These are phyloP conservation scores for Priceomyces fermenticarens DNA, from an alignment of 805 yeast species.

Conservation along the genomic window DNA sequence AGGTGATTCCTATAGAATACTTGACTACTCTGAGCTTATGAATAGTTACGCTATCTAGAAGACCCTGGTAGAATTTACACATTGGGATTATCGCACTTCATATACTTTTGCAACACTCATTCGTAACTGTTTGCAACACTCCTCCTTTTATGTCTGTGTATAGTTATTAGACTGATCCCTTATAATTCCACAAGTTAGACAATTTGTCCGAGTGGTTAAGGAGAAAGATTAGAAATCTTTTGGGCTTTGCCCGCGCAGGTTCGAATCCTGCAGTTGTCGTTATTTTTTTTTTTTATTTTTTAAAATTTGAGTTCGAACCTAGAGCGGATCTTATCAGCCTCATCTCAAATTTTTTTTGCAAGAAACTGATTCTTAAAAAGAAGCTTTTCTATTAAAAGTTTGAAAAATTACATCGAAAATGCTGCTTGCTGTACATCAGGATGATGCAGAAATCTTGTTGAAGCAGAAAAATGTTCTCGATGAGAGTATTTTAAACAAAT, in stretches of 20 bases:
- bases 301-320: background rate
- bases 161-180: too few species aligned
- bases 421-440: conserved; percentile 75
- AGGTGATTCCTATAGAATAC: too few species aligned
- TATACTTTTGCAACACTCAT: too few species aligned
- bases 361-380: background rate
- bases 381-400: background rate
- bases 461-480: conserved; percentile 68
- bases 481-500: conserved; percentile 67
- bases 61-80: too few species aligned
- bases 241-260: conserved; percentile 65
- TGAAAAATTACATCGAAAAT: conserved; percentile 23
- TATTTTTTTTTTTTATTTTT: conserved; percentile 25
- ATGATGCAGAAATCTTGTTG: conserved; percentile 69
- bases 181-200: too few species aligned
- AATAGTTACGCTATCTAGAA: too few species aligned
- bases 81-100: too few species aligned
- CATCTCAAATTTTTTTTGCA: conserved; percentile 2
- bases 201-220: conserved; percentile 64
- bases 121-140: too few species aligned
- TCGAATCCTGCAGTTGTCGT: conserved; percentile 76
- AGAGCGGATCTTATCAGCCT: background rate
- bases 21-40: too few species aligned
- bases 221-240: conserved; percentile 63
- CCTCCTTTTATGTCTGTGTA: too few species aligned